Base-by-base conservation (phyloP, 2,329 filamentous ascomycete species). In the Cercospora janseana region DNA sequence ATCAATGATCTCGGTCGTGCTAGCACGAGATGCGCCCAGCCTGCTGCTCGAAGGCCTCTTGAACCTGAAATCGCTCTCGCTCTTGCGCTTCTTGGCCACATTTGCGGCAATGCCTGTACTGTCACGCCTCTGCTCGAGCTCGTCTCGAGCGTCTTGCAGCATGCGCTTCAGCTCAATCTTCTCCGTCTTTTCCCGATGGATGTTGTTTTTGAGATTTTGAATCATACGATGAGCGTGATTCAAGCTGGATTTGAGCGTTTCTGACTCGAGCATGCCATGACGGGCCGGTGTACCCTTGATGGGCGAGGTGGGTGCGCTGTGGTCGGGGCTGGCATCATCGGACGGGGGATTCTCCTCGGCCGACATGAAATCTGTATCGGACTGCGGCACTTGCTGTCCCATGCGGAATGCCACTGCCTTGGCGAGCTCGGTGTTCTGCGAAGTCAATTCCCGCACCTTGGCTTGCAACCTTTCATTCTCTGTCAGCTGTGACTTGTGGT, bases 151-250 rank as follows among this genome's bases (percentile, higher is more conserved):
- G 63, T 98, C 93, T 72, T 97, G 92, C 23, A 97, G 81, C 80
- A 98, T 88, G 52, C 92, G 87, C 71, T 89, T 91, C 46, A 97
- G 80, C 70, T 98, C 93, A 21, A 97, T 81, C 76, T 96, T 98
- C 70, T 98, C 93, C 0, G 92, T 96, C 82, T 97, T 98, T 70
- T 98, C 93, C 26, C 93, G 87, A 69, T 98, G 92, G 38, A 97
- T 87, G 63, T 91, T 95, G 68, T 87, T 90, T 70, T 95, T 90
- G 60, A 97, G 81, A 63, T 89, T 95, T 68, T 97, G 92, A 52
- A 98, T 96, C 72, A 95, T 96, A 51, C 92, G 83, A 69, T 97
- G 93, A 29, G 93, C 92, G 68, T 98, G 93, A 60, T 90, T 86
- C 21, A 97, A 79, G 20, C 92, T 96, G 46, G 91, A 94, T 73